Base-by-base conservation (phyloP, 2,329 filamentous ascomycete species). In the Aurifilum marmelostoma region DNA sequence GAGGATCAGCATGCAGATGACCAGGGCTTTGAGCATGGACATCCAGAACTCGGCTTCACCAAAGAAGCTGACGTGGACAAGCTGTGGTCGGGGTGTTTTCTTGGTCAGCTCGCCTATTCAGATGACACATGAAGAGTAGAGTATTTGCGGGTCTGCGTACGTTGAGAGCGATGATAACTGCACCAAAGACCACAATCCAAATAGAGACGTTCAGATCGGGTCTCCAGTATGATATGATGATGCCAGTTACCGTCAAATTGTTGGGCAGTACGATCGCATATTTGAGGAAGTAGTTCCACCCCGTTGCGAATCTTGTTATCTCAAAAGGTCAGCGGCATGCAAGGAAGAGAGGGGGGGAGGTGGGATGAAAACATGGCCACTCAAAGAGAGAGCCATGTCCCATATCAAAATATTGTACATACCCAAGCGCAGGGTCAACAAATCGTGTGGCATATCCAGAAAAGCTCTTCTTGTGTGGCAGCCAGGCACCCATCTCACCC, bases 401-500 rank as follows among this genome's bases (percentile, higher is more conserved):
- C n/a, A n/a, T n/a, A n/a, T 11, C 21, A 39, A 16, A 21, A 14
- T 16, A 41, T 5, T 27, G 59, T 6, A 67, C 65, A 54, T 64
- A 73, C 65, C 77, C 76, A 70, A 77, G 74, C n/a, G 76, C 75
- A 29, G 76, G 75, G 74, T 91, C 88, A 72, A 85, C 85, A 78
- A 89, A 91, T 65, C 89, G 84, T 58, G 85, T 82, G 29, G 88
- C 88, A 72, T 90, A 91, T 62, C 88, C 87, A 59, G 88, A 87
- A 75, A 91, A 91, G 70, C 87, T 87, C 75, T 86, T 87, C 67
- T 86, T 83, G 69, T 88, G 79, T 21, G 89, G 89, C 41, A 91
- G 77, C 86, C 86, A 91, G 54, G 89, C 84, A 32, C 88, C 88
- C 88, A 91, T 91, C 75, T 91, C 89, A 63, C 88, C 88, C n/a